phyloP scores from a whole-genome alignment of 2,329 filamentous ascomycete species.

The Cadophora malorum region DNA sequence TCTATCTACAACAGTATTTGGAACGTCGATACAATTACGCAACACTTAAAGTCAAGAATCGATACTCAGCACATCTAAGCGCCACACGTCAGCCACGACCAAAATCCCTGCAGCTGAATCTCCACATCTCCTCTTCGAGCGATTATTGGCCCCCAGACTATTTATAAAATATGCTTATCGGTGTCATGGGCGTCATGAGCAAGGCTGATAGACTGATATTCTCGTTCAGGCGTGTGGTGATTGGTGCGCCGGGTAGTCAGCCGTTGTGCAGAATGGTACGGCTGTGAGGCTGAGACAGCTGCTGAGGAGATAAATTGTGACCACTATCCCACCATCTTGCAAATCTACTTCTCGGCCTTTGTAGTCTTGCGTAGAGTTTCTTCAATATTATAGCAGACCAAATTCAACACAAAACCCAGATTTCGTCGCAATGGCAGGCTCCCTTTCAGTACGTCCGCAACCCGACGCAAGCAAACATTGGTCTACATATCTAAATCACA shows the following conservation, averaged over 20 bases:
- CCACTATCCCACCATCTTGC: neutral
- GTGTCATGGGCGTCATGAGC: neutral
- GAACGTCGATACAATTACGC: no score
- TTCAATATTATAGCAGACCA: no score
- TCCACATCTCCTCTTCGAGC: conserved; percentile 7
- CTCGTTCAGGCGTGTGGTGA: neutral
- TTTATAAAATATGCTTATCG: neutral
- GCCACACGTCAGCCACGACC: conserved; percentile 6
- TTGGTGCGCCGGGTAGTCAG: neutral
- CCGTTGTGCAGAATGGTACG: neutral
- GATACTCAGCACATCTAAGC: neutral
- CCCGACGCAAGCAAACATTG: neutral
- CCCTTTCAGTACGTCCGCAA: neutral
- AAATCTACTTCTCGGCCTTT: neutral
- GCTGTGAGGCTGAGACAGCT: conserved; percentile 4
- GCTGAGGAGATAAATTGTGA: neutral
- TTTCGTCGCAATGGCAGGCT: neutral
- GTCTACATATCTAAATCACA: neutral
- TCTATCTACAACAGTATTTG: no score
- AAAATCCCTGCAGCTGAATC: conserved; percentile 2
- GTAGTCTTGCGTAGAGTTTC: no score
- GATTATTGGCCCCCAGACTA: neutral
- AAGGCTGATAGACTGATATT: neutral
- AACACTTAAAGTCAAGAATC: no score
- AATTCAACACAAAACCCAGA: no score